Conservation (phyloP, 768 basidiomycete species). For the Aureoboletus auriporus region DNA sequence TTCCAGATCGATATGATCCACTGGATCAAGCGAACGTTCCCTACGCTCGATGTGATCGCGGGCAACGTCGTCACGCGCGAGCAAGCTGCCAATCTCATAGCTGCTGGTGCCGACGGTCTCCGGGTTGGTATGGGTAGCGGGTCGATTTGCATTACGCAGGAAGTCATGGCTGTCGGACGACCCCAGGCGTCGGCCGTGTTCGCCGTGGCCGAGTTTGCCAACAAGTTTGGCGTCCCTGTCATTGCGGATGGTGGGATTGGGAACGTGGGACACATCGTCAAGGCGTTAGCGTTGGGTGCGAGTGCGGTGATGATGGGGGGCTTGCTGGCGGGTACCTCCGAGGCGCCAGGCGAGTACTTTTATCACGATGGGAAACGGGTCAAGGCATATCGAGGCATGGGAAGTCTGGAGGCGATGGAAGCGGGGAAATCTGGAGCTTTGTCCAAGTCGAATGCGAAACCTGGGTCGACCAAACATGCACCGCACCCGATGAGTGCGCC, state of each 20-base stretch:
- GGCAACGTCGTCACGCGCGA: constrained; percentile 98
- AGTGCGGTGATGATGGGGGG: constrained; percentile 99
- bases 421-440: constrained; percentile 45
- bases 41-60: constrained; percentile 87
- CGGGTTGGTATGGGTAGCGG: constrained; percentile 98
- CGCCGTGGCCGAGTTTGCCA: constrained; percentile 90
- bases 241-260: constrained; percentile 94
- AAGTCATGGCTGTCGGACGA: constrained; percentile 98
- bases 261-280: constrained; percentile 97
- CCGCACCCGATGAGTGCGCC: constrained; percentile 43
- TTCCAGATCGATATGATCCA: constrained; percentile 93
- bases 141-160: constrained; percentile 99
- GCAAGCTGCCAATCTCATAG: constrained; percentile 91
- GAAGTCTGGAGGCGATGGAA: constrained; percentile 91
- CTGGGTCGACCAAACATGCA: constrained; percentile 42
- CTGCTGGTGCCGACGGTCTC: constrained; percentile 92
- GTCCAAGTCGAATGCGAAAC: constrained; percentile 20
- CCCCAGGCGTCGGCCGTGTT: constrained; percentile 99
- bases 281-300: constrained; percentile 91
- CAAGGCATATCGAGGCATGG: constrained; percentile 99
- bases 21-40: constrained; percentile 87
- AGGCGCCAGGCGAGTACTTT: constrained; percentile 98
- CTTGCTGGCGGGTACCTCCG: constrained; percentile 90
- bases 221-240: constrained; percentile 91
- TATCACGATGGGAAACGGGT: constrained; percentile 99